Evolutionary conservation across 345 rosid species (phyloP).

Genomic region (Eucalyptus cloeziana): DNA sequence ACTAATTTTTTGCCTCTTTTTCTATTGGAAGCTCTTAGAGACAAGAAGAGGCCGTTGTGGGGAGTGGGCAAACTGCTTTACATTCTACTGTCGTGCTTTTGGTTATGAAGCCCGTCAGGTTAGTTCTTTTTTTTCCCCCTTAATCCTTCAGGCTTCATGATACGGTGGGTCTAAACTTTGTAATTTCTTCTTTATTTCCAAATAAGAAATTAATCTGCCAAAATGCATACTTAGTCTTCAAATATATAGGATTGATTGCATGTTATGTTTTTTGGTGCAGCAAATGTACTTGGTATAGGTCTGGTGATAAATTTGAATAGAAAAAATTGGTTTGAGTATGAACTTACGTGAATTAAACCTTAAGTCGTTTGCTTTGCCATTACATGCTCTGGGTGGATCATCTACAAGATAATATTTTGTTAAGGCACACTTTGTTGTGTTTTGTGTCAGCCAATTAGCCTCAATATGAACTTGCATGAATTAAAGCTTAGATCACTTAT

Average conservation of each 20-base stretch:
- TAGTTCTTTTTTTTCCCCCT: not conserved
- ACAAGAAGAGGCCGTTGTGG: conserved; percentile 94
- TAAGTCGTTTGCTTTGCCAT: not conserved
- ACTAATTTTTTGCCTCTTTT: not conserved
- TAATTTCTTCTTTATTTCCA: not conserved
- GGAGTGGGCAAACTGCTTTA: conserved; percentile 99
- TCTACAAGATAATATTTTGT: not conserved
- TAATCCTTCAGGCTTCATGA: not conserved
- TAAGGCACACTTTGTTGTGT: not conserved
- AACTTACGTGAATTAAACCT: not conserved
- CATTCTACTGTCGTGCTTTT: conserved; percentile 88
- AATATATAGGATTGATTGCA: not conserved
- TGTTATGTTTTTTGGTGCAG: not conserved
- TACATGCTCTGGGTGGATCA: not conserved
- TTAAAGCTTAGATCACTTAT: not conserved
- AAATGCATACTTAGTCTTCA: not conserved
- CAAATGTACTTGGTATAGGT: not conserved
- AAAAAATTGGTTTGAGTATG: not conserved
- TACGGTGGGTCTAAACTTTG: not conserved
- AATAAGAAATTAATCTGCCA: not conserved
- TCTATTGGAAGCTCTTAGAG: conserved; percentile 54
- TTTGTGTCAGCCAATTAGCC: not conserved
- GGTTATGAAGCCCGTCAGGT: conserved; percentile 92
- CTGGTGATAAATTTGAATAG: not conserved
- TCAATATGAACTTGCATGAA: not conserved